Evolutionary conservation across 1,284 basidiomycete species (phyloP), one percentile per base, ranked within the genome.

Genomic region (Cutaneotrichosporon dermatis): DNA sequence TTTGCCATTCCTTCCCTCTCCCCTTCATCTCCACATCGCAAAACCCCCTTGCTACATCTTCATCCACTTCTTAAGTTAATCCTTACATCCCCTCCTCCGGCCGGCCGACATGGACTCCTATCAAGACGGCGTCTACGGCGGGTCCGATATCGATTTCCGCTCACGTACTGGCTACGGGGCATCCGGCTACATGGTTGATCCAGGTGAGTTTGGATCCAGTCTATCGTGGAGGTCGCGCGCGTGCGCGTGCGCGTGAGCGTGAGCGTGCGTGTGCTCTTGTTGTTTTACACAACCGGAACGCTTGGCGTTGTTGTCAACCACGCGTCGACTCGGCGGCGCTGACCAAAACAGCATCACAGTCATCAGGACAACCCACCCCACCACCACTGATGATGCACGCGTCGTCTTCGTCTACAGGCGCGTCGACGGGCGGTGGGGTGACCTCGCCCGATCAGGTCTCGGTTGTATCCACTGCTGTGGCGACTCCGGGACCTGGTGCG

Each of bases 51-150:
- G 25, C 25, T 25, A 25, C 25, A 25, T 25, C 25, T 25, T 25
- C 25, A 25, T 25, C 25, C 25, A 25, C 25, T 25, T 25, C 25
- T 25, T 25, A 25, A 25, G 25, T 25, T 48, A 10, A 36, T n/a
- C 33, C 46, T 12, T 25, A 25, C 25, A 25, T 25, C 25, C 25
- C 25, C 25, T 25, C 25, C 25, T 25, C 25, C 25, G 25, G 25
- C 12, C 8, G 35, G 35, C 15, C 39, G 50, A 12, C 50, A 51
- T 51, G 50, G 50, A 51, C 39, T 41, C 39, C 37, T 51, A 51
- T 16, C 50, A 51, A 37, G 50, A 41, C 50, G 37, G 50, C 50
- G 50, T 42, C 16, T 51, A 51, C 39, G 50, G 39, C 39, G 50
- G 50, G 11, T 25, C 50, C 16, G 50, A 51, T 16, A 9, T 41